Evolutionary conservation across 2,329 filamentous ascomycete genomes (phyloP).

Genomic region (Diplodia mutila): DNA sequence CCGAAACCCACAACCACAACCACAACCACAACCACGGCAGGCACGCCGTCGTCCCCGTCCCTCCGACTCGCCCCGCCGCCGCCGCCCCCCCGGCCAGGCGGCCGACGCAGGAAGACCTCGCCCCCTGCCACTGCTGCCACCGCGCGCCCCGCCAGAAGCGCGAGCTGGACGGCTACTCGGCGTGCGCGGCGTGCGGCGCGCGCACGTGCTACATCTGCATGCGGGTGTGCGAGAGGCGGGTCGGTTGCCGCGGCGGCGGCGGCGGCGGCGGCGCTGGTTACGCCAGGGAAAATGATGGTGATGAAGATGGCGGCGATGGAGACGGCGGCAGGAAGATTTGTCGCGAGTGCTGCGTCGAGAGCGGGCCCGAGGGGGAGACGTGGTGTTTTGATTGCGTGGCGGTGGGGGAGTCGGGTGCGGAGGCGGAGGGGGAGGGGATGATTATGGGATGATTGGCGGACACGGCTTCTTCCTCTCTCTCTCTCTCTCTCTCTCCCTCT

Average conservation of each 20-base stretch:
- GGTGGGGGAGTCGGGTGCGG: background rate
- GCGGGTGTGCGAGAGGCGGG: slow-evolving; percentile 56
- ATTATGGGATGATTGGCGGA: slow-evolving; percentile 17
- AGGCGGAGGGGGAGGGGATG: background rate
- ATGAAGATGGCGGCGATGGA: background rate
- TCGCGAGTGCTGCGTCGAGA: slow-evolving; percentile 70
- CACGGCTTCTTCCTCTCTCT: too few species aligned
- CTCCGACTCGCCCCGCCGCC: background rate
- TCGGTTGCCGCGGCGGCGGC: slow-evolving; percentile 44
- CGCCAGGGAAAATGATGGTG: background rate
- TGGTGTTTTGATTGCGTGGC: slow-evolving; percentile 66
- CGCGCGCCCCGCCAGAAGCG: slow-evolving; percentile 66
- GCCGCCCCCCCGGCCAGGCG: background rate
- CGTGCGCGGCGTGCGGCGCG: slow-evolving; percentile 65
- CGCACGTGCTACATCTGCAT: slow-evolving; percentile 73
- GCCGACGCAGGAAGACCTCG: too few species aligned
- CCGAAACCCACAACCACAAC: too few species aligned
- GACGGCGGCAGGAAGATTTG: slow-evolving; percentile 58
- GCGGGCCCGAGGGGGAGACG: slow-evolving; percentile 65
- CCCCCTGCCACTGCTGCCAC: slow-evolving; percentile 69
- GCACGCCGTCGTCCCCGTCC: background rate
- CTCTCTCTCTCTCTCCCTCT: too few species aligned
- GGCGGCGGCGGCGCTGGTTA: slow-evolving; percentile 27
- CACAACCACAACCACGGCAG: too few species aligned
- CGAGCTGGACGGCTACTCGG: slow-evolving; percentile 68